Evolutionary conservation across 345 rosid species (phyloP).

Genomic region (Iberis pinnata): DNA sequence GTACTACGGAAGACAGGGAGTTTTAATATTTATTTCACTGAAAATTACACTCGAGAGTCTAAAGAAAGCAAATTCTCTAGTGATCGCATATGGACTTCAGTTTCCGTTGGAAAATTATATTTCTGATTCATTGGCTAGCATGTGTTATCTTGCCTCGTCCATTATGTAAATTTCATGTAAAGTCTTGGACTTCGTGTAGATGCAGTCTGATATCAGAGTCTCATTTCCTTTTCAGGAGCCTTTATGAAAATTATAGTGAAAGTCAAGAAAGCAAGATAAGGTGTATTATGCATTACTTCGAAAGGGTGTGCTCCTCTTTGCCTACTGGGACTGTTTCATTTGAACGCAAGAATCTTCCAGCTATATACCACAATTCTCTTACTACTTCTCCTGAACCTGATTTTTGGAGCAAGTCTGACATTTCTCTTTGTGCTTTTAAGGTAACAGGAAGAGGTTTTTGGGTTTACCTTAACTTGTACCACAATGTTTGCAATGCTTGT

Average conservation of each 20-base stretch:
- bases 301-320: conserved; percentile 51
- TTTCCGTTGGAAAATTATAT: not conserved
- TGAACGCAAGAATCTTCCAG: conserved; percentile 74
- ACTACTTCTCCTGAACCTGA: conserved; percentile 44
- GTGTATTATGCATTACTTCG: conserved; percentile 74
- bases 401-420: conserved; percentile 61
- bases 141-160: not conserved
- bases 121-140: not conserved
- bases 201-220: not conserved
- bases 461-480: not conserved
- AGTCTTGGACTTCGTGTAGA: conserved; percentile 3
- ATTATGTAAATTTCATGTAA: conserved; percentile 1
- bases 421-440: conserved; percentile 65
- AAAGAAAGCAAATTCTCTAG: conserved; percentile 2
- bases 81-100: not conserved
- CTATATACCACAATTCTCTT: conserved; percentile 27
- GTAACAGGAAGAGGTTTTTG: conserved; percentile 30
- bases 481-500: conserved; percentile 2
- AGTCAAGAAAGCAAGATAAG: conserved; percentile 67
- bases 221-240: conserved; percentile 45
- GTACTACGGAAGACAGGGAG: not conserved
- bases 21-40: not conserved
- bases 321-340: conserved; percentile 70
- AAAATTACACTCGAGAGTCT: not conserved
- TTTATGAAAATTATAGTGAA: conserved; percentile 53